phyloP scores from a whole-genome alignment of 2,329 filamentous ascomycete species.

The Diplodia corticola region DNA sequence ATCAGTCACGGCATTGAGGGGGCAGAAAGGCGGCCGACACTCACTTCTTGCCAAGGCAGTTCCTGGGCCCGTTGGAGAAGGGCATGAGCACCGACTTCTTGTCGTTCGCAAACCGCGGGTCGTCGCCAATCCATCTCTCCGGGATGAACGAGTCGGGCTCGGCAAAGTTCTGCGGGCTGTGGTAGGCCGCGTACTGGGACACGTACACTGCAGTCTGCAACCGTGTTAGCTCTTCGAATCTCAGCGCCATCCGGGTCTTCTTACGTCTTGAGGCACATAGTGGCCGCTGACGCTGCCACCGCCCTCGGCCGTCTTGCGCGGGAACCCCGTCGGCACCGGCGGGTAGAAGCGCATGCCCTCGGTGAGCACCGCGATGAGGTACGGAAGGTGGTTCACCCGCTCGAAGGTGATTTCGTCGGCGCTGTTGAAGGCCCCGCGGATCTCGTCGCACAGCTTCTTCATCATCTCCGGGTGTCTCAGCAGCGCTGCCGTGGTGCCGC shows the following conservation, averaged over 20 bases:
- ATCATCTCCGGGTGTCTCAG: conserved; percentile 32
- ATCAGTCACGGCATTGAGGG: background rate
- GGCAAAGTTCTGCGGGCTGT: conserved; percentile 35
- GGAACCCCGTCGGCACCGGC: conserved; percentile 45
- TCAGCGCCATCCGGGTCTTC: conserved; percentile 31
- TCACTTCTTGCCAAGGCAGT: conserved; percentile 41
- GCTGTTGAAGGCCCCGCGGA: conserved; percentile 31
- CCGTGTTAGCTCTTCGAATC: background rate
- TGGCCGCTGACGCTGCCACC: conserved; percentile 42
- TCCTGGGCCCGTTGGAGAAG: conserved; percentile 39
- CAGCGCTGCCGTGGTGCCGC: conserved; percentile 35
- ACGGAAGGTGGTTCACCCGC: conserved; percentile 35
- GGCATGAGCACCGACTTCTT: conserved; percentile 34
- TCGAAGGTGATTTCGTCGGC: conserved; percentile 39
- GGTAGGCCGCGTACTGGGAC: conserved; percentile 33
- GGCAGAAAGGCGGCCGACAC: background rate
- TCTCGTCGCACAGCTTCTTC: conserved; percentile 31
- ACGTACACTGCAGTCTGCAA: conserved; percentile 33
- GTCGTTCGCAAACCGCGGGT: conserved; percentile 31
- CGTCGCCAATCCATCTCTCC: conserved; percentile 36
- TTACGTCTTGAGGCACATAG: conserved; percentile 37
- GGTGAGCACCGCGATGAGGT: conserved; percentile 49
- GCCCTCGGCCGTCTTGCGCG: conserved; percentile 38
- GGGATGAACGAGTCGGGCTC: conserved; percentile 38
- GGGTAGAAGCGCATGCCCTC: conserved; percentile 51